Conservation (phyloP, 164 flowering plant genomes). For the Stephania cephalantha region DNA sequence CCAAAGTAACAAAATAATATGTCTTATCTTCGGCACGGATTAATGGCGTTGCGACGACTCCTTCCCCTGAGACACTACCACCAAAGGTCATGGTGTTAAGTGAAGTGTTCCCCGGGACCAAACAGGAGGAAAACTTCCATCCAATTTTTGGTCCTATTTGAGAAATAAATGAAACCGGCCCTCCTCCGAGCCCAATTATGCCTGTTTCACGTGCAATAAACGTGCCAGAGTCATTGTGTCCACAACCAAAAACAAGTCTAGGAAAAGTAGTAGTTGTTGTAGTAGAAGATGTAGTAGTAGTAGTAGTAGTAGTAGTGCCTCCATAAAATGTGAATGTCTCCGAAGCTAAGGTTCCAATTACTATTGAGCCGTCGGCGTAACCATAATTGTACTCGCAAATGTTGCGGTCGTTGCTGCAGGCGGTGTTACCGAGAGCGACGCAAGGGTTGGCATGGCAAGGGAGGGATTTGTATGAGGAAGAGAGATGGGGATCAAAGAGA, state of each 20-base stretch:
- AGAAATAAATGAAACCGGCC: conserved; percentile 27
- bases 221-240: conserved; percentile 26
- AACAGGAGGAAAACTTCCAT: conserved; percentile 54
- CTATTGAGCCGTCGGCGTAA: conserved; percentile 32
- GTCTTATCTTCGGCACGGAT: neutral
- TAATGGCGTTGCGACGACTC: conserved; percentile 36
- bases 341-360: conserved; percentile 25
- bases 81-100: conserved; percentile 17
- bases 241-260: conserved; percentile 35
- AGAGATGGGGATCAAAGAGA: conserved; percentile 20
- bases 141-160: conserved; percentile 26
- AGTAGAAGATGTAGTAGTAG: too few relatives aligned
- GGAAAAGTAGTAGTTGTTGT: conserved; percentile 14
- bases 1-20: conserved; percentile 35
- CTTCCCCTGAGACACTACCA: conserved; percentile 25
- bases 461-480: conserved; percentile 28
- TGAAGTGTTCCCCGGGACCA: conserved; percentile 11
- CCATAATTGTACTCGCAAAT: conserved; percentile 16
- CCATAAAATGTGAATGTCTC: conserved; percentile 31
- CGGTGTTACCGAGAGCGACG: neutral
- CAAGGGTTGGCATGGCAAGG: conserved; percentile 26
- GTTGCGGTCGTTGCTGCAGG: neutral
- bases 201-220: conserved; percentile 25
- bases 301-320: conserved; percentile 6
- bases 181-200: conserved; percentile 47